A percentile compares a stretch with the other conserved stretches of the same genome.
phyloP scores from a whole-genome alignment of 441 rosid species.

The Mallotus japonicus region DNA sequence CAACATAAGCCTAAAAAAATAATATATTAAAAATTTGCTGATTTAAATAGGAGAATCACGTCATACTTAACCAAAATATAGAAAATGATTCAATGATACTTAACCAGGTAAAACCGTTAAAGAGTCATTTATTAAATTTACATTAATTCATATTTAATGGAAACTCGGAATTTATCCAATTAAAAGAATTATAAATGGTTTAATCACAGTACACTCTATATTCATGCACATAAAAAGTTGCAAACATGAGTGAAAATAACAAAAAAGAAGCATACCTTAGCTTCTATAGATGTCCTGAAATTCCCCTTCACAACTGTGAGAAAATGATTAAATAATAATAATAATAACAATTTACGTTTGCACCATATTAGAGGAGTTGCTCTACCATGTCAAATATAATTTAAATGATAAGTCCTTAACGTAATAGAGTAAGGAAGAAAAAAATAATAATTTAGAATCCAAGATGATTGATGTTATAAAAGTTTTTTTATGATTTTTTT shows the following conservation, averaged over 20 bases:
- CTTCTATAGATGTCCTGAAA: constrained; percentile 86
- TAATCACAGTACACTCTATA: not conserved
- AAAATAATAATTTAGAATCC: no score
- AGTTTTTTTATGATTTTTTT: no score
- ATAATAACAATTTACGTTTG: no score
- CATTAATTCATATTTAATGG: not conserved
- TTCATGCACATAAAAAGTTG: not conserved
- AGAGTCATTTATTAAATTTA: not conserved
- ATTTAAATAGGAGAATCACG: constrained; percentile 6
- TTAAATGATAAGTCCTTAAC: no score
- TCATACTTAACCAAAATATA: constrained; percentile 6
- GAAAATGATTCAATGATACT: not conserved
- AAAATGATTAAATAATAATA: constrained; percentile 27
- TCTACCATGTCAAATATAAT: no score
- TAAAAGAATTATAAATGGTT: not conserved
- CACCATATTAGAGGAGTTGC: no score
- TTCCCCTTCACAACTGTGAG: constrained; percentile 89
- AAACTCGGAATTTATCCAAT: not conserved
- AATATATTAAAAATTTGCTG: constrained; percentile 5
- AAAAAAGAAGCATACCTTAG: constrained; percentile 52
- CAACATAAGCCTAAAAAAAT: constrained; percentile 74
- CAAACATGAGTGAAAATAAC: not conserved
- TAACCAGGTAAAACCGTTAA: not conserved
- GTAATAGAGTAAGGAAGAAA: no score
- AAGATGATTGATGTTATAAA: no score